These are phyloP conservation scores for Thermochaetoides thermophila DNA, from an alignment of 495 filamentous ascomycete genomes.

Conservation along the genomic window DNA sequence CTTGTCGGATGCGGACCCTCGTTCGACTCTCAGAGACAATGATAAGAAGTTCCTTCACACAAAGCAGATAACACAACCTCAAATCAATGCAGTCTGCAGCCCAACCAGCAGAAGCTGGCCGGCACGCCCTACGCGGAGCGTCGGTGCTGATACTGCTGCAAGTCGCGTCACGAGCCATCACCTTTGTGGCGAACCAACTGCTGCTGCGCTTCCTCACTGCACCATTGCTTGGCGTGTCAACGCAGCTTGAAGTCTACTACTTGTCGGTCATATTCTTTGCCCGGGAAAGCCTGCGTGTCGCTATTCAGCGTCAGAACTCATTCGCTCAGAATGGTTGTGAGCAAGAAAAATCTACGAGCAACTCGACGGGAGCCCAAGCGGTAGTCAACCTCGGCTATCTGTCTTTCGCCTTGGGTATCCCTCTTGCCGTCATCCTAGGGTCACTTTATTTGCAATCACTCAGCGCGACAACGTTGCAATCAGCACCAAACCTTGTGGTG, in stretches of 20 bases:
- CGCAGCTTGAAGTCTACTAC: conserved; percentile 83
- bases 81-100: conserved; percentile 1
- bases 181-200: conserved; percentile 81
- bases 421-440: conserved; percentile 45
- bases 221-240: conserved; percentile 62
- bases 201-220: conserved; percentile 79
- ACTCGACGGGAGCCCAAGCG: conserved; percentile 34
- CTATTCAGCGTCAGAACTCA: conserved; percentile 69
- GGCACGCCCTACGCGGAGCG: conserved; percentile 42
- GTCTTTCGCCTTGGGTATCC: conserved; percentile 52
- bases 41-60: no score
- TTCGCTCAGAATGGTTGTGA: no score
- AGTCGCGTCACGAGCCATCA: conserved; percentile 66
- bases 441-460: conserved; percentile 48
- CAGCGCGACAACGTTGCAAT: conserved; percentile 33
- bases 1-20: no score
- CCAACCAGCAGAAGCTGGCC: conserved; percentile 2
- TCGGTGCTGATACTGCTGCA: conserved; percentile 78
- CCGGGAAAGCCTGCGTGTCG: conserved; percentile 71
- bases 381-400: conserved; percentile 82
- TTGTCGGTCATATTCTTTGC: conserved; percentile 83
- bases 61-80: no score
- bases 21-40: no score
- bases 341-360: no score
- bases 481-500: conserved; percentile 43